phyloP scores from a whole-genome alignment of 768 basidiomycete species.

The Mycena vulgaris region DNA sequence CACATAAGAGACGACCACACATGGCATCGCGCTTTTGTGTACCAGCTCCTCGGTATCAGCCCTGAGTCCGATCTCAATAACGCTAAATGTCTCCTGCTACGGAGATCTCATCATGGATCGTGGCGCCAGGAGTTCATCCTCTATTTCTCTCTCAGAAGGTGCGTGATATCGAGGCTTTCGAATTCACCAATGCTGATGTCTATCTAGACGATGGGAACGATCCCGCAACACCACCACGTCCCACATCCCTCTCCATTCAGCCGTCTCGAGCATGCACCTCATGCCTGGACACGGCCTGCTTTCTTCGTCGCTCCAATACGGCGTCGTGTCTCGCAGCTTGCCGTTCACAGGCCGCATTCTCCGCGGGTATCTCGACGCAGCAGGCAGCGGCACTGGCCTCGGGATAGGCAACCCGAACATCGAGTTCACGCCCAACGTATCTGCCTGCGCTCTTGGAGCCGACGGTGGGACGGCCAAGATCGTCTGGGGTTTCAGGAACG shows the following conservation, averaged over 20 bases:
- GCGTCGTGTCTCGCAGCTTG: conserved; percentile 80
- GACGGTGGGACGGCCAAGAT: conserved; percentile 77
- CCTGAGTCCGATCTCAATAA: conserved; percentile 73
- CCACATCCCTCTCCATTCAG: conserved; percentile 74
- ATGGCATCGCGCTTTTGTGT: conserved; percentile 83
- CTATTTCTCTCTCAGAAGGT: conserved; percentile 72
- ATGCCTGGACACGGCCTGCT: conserved; percentile 72
- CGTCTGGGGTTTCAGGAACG: conserved; percentile 81
- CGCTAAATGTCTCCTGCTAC: conserved; percentile 65
- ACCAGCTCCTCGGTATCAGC: conserved; percentile 74
- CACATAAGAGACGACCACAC: conserved; percentile 86
- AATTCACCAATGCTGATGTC: not conserved
- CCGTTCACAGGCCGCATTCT: conserved; percentile 80
- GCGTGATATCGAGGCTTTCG: conserved; percentile 35
- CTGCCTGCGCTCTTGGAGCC: conserved; percentile 70
- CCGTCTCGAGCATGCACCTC: conserved; percentile 72
- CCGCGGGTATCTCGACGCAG: conserved; percentile 78
- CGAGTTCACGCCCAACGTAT: conserved; percentile 80
- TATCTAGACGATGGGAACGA: conserved; percentile 76
- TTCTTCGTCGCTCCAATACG: conserved; percentile 75
- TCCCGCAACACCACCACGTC: conserved; percentile 73
- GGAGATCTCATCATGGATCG: conserved; percentile 64
- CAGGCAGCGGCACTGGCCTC: conserved; percentile 69
- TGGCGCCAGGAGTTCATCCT: conserved; percentile 83
- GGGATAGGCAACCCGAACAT: conserved; percentile 83